Base-by-base conservation (phyloP, 2,329 filamentous ascomycete genomes). In the Cladophialophora psammophila region DNA sequence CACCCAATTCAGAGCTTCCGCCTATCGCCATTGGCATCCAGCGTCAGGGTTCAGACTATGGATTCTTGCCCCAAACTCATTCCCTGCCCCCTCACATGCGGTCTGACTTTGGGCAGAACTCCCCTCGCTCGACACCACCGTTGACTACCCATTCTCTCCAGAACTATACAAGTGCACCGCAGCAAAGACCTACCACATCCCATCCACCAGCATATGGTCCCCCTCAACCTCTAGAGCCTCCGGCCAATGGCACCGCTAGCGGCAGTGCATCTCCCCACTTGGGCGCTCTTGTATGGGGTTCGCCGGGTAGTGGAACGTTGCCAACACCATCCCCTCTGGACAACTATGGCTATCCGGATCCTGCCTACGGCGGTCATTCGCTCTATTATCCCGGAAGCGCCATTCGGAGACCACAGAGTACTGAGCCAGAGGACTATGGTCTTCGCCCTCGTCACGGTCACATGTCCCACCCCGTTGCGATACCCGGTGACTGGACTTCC, bases 241-340 rank as follows among this genome's bases (percentile, higher is more conserved):
- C 94, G 13, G 83, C 88, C 32, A 94, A 88, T 77, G 84, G 87
- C 2, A 88, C 86, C 58, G 85, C 85, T 63, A 96, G 92, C 76
- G 90, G 87, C n/a, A 88, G 84, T 64, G 91, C 91, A 61, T 97
- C 93, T 78, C 94, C 94, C 59, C 94, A 97, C 78, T 92, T 97
- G 88, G 80, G 82, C 69, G 88, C 86, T 68, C 86, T 92, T 69
- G 91, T 92, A 63, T 97, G 94, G 94, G 91, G 93, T 72, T 96
- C 93, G 4, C 93, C 93, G 3, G 88, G 89, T 1, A 91, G 94
- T 72, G 87, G 88, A 70, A 86, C 86, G 36, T 88, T 93, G 71
- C 88, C 90, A 9, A 90, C 91, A 8, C 91, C 93, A 53, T 87
- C 85, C 53, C 88, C 86, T 58, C 84, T 84, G 69, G 94, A 93